Percentiles rank a stretch among this genome's conserved stretches.
Conservation (phyloP, 805 yeast genomes). For the Nakazawaea laoshanensis region DNA sequence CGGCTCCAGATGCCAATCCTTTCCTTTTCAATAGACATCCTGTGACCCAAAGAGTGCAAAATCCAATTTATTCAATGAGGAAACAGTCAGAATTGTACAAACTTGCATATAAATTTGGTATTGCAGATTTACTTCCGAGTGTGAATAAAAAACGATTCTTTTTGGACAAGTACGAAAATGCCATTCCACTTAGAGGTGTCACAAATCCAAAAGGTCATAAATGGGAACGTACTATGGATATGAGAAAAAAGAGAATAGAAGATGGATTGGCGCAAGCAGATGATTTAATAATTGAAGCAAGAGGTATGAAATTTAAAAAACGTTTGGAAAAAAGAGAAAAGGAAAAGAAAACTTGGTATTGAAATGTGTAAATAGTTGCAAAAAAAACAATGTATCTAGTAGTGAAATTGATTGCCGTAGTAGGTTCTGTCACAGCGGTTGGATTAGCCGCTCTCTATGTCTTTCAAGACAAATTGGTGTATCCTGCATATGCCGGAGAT, state of each 20-base stretch:
- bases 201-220: constrained; percentile 70
- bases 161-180: constrained; percentile 64
- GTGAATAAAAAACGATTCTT: constrained; percentile 62
- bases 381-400: not conserved
- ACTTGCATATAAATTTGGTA: constrained; percentile 74
- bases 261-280: constrained; percentile 66
- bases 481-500: constrained; percentile 74
- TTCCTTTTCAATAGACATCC: constrained; percentile 82
- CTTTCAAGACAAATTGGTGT: constrained; percentile 62
- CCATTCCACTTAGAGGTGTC: constrained; percentile 71
- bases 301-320: constrained; percentile 43
- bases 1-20: constrained; percentile 73
- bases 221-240: constrained; percentile 62
- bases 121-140: constrained; percentile 68
- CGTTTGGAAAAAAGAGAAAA: constrained; percentile 33
- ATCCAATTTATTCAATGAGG: constrained; percentile 71
- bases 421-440: constrained; percentile 23
- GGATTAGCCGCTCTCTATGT: constrained; percentile 47
- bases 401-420: constrained; percentile 5
- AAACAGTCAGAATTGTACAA: constrained; percentile 79
- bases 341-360: constrained; percentile 29
- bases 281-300: constrained; percentile 53
- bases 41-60: constrained; percentile 67
- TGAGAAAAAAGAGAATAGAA: constrained; percentile 49
- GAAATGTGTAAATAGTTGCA: no score